Percentiles rank a stretch among this genome's conserved stretches.
phyloP scores from a whole-genome alignment of 805 yeast species.

The Candida gorgasii region DNA sequence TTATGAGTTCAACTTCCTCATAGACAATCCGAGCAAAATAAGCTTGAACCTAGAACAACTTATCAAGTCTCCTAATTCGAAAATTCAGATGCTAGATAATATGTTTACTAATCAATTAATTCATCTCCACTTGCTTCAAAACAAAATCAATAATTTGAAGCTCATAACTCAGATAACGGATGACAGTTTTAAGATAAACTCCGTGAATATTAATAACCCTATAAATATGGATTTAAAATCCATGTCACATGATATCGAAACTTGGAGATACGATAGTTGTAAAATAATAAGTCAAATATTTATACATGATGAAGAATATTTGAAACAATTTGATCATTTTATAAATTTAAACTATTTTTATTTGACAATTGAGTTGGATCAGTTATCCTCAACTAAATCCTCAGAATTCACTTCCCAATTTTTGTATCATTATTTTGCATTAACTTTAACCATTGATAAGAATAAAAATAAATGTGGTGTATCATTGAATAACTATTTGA shows the following conservation, averaged over 20 bases:
- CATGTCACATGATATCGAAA: slow-evolving; percentile 34
- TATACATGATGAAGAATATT: slow-evolving; percentile 21
- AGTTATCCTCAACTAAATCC: slow-evolving; percentile 36
- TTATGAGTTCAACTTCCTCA: slow-evolving; percentile 36
- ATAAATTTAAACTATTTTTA: slow-evolving; percentile 42
- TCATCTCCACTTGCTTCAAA: slow-evolving; percentile 21
- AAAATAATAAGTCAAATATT: slow-evolving; percentile 28
- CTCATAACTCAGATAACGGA: slow-evolving; percentile 1
- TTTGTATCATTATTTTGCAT: slow-evolving; percentile 39
- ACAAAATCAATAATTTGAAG: slow-evolving; percentile 21
- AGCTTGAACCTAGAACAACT: slow-evolving; percentile 17
- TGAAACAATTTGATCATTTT: slow-evolving; percentile 34
- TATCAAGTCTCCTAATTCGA: slow-evolving; percentile 4
- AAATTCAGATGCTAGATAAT: slow-evolving; percentile 1
- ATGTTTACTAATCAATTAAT: slow-evolving; percentile 25
- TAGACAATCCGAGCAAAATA: slow-evolving; percentile 36
- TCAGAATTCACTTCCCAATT: slow-evolving; percentile 44
- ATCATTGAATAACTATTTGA: slow-evolving; percentile 26
- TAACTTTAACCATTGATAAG: slow-evolving; percentile 22
- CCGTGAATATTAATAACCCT: neutral
- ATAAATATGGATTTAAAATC: slow-evolving; percentile 2
- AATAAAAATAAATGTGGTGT: slow-evolving; percentile 19
- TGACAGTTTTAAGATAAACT: neutral
- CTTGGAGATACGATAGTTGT: slow-evolving; percentile 36
- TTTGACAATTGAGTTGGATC: slow-evolving; percentile 42